Base-by-base conservation (phyloP, 129 eudicot species). In the Helichrysum umbraculigerum region DNA sequence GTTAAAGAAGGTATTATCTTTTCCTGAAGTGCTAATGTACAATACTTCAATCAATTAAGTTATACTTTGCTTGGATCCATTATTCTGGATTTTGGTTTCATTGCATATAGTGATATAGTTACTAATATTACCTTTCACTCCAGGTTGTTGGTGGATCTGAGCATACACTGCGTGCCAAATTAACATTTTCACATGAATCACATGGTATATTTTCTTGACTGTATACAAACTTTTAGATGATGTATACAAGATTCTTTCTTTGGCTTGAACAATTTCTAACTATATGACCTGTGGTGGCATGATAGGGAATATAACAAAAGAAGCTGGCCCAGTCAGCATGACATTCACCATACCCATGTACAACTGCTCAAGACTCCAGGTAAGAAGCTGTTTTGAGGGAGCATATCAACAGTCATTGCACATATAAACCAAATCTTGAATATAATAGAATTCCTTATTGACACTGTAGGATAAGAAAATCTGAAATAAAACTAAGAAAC, bases 111-210 rank as follows among this genome's bases (percentile, higher is more conserved):
- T 47, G 17, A 47, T 47, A 47, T 47, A 61, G 68, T 64, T 83
- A 71, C 78, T 87, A 71, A 83, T 72, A 25, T 21, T 7, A 81
- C 39, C 39, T 37, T 22, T 25, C 22, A 6, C 20, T 29, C 78
- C 91, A 93, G 98, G 87, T 93, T 81, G 97, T 93, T 69, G 98
- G 98, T 76, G 98, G 98, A 75, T 86, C 98, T 37, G 98, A 93
- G 52, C 98, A 90, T 83, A 93, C 98, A 29, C 81, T 93, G 70
- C 97, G 98, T 54, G 98, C 97, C 67, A 93, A 93, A 81, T 79
- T 93, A 74, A 90, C 91, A 64, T 93, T 93, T 76, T 86, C 98
- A 61, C 98, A 93, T 78, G 98, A 93, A 77, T 81, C 87, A 28
- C 98, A 90, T 81, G 98, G 98, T 93, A 90, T 72, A 54, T 33